Conservation (phyloP, 768 basidiomycete genomes). For the Amanita jacksonii region DNA sequence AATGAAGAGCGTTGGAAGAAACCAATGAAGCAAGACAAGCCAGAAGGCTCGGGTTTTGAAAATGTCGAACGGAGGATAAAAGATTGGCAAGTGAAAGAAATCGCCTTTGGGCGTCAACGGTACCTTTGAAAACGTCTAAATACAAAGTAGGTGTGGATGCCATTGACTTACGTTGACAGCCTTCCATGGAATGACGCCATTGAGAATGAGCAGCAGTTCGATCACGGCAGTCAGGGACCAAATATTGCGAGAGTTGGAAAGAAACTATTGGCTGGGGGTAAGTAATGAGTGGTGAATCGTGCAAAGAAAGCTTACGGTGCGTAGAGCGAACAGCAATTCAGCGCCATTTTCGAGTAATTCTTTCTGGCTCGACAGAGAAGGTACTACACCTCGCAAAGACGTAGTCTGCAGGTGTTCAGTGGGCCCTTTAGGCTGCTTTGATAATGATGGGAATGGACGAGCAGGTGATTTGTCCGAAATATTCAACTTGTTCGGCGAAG, state of each 20-base stretch:
- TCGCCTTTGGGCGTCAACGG: slow-evolving; percentile 18
- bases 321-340: slow-evolving; percentile 27
- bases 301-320: slow-evolving; percentile 21
- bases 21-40: slow-evolving; percentile 52
- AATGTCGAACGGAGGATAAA: slow-evolving; percentile 38
- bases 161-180: slow-evolving; percentile 26
- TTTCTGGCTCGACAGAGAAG: slow-evolving; percentile 23
- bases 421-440: slow-evolving; percentile 30
- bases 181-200: slow-evolving; percentile 45
- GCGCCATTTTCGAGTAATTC: slow-evolving; percentile 26
- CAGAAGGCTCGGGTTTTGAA: slow-evolving; percentile 42
- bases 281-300: no score
- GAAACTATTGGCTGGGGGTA: slow-evolving; percentile 27
- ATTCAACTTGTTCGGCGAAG: slow-evolving; percentile 18
- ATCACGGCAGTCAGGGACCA: slow-evolving; percentile 42
- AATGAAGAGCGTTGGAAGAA: slow-evolving; percentile 49
- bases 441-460: slow-evolving; percentile 30
- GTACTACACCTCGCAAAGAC: slow-evolving; percentile 21
- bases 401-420: slow-evolving; percentile 23
- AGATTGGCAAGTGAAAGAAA: slow-evolving; percentile 20
- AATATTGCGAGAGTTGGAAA: slow-evolving; percentile 60
- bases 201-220: slow-evolving; percentile 47
- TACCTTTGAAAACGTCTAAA: slow-evolving; percentile 14
- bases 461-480: slow-evolving; percentile 23
- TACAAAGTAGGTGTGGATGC: neutral